These are phyloP conservation scores for Penicillium decumbens DNA, from an alignment of 2,329 filamentous ascomycete species.

Conservation along the genomic window DNA sequence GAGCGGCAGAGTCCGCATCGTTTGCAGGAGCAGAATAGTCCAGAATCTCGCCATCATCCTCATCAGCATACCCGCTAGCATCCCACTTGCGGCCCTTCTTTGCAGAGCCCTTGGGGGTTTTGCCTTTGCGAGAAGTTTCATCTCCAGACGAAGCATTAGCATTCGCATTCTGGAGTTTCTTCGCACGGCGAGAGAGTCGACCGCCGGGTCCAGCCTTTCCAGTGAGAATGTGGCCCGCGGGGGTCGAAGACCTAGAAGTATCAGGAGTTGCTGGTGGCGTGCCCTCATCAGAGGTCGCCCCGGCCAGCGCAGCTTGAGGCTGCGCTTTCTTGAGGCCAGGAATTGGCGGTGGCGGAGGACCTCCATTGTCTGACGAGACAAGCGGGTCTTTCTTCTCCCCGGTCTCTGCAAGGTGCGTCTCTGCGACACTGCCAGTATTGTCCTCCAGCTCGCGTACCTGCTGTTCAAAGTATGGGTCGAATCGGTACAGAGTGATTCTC, in stretches of 20 bases:
- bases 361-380: slow-evolving; percentile 48
- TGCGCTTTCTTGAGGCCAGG: slow-evolving; percentile 51
- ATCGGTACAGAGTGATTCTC: slow-evolving; percentile 74
- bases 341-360: slow-evolving; percentile 49
- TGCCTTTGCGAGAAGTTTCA: slow-evolving; percentile 62
- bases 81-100: slow-evolving; percentile 94
- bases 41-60: slow-evolving; percentile 72
- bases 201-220: slow-evolving; percentile 69
- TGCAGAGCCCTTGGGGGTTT: slow-evolving; percentile 45
- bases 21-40: slow-evolving; percentile 76
- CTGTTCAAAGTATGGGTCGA: slow-evolving; percentile 92
- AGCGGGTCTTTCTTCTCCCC: slow-evolving; percentile 47
- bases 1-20: slow-evolving; percentile 52
- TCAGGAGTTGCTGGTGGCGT: slow-evolving; percentile 68
- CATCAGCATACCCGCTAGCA: slow-evolving; percentile 78
- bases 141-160: slow-evolving; percentile 70
- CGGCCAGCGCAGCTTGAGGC: slow-evolving; percentile 41
- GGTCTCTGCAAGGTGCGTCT: slow-evolving; percentile 40
- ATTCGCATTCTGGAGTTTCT: slow-evolving; percentile 58
- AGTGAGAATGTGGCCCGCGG: slow-evolving; percentile 63
- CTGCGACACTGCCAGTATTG: slow-evolving; percentile 39
- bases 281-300: slow-evolving; percentile 58
- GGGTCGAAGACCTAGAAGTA: slow-evolving; percentile 74
- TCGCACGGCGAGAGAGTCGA: slow-evolving; percentile 75
- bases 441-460: slow-evolving; percentile 70